Conservation (phyloP, 2,329 filamentous ascomycete species). For the Diplodia intermedia region DNA sequence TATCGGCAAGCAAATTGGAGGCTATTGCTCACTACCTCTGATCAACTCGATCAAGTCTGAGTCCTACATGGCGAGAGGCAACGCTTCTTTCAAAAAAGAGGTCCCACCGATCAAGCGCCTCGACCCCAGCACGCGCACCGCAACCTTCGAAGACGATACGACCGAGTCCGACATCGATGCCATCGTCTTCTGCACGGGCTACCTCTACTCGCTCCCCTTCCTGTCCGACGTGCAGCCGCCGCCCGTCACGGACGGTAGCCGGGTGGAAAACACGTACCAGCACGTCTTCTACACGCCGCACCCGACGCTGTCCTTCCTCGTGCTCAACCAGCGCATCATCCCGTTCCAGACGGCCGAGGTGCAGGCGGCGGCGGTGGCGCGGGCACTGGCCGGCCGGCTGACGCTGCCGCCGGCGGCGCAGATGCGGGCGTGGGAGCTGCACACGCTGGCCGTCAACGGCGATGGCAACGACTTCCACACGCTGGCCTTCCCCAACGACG, state of each 20-base stretch:
- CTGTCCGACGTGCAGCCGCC: conserved; percentile 55
- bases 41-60: conserved; percentile 67
- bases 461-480: conserved; percentile 61
- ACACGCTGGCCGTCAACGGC: conserved; percentile 52
- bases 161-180: conserved; percentile 73
- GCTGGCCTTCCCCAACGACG: conserved; percentile 67
- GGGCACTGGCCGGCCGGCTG: conserved; percentile 76
- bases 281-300: conserved; percentile 79
- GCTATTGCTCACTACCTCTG: conserved; percentile 65
- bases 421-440: conserved; percentile 73
- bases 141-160: conserved; percentile 71
- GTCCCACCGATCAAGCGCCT: conserved; percentile 62
- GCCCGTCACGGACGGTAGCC: conserved; percentile 71
- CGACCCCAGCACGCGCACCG: conserved; percentile 62
- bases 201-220: conserved; percentile 85
- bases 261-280: conserved; percentile 75
- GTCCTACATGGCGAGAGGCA: conserved; percentile 52
- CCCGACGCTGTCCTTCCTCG: conserved; percentile 79
- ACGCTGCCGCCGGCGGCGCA: conserved; percentile 65
- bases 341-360: conserved; percentile 83
- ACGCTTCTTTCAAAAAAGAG: conserved; percentile 60
- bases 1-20: conserved; percentile 76
- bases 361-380: conserved; percentile 77
- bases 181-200: conserved; percentile 88
- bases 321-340: conserved; percentile 81